Evolutionary conservation across 2,329 filamentous ascomycete species (phyloP).

Genomic region (Claviceps paspali): DNA sequence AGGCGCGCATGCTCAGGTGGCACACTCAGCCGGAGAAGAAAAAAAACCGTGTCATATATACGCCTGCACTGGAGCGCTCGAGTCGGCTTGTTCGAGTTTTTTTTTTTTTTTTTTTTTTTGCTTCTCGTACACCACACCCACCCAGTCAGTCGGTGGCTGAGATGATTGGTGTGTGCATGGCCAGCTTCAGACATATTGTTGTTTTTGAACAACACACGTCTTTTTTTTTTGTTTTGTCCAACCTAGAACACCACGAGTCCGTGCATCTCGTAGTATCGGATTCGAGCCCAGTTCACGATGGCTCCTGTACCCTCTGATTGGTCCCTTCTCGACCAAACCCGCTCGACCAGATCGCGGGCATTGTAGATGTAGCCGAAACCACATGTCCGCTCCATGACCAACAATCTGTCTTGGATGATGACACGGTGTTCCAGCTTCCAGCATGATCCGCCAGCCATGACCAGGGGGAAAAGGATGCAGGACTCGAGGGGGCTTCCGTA

Average conservation of each 20-base stretch:
- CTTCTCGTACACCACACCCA: no score
- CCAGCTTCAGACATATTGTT: not conserved
- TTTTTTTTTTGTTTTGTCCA: no score
- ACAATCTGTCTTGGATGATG: conserved; percentile 22
- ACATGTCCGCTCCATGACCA: conserved; percentile 28
- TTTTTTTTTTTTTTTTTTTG: no score
- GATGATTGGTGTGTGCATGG: not conserved
- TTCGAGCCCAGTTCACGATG: conserved; percentile 20
- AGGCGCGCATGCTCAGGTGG: conserved; percentile 17
- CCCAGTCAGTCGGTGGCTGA: not conserved
- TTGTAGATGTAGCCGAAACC: conserved; percentile 28
- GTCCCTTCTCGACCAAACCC: conserved; percentile 22
- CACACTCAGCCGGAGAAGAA: conserved; percentile 6
- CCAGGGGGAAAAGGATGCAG: conserved; percentile 25
- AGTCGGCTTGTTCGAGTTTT: no score
- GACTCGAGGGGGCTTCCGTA: conserved; percentile 26
- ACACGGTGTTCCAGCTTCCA: conserved; percentile 21
- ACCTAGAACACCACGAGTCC: conserved; percentile 18
- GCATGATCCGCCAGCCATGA: conserved; percentile 25
- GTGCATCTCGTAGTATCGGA: conserved; percentile 21
- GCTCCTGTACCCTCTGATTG: conserved; percentile 12
- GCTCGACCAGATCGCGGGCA: conserved; percentile 22
- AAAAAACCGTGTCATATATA: no score
- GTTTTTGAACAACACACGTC: no score
- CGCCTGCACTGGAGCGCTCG: no score